Evolutionary conservation across 495 filamentous ascomycete species (phyloP).

Genomic region (Entonaema liquescens): DNA sequence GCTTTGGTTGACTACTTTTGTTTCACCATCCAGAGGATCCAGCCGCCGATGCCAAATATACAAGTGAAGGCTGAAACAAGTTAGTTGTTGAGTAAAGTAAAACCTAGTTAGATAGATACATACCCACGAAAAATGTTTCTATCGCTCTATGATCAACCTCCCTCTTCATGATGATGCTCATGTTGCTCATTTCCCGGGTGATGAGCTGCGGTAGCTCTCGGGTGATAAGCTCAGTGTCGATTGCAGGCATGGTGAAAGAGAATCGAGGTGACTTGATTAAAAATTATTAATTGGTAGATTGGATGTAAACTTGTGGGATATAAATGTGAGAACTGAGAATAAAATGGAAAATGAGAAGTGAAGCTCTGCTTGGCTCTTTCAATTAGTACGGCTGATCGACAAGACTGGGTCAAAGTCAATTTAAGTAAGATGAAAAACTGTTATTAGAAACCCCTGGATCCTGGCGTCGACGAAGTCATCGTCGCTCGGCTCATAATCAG

Average conservation of each 20-base stretch:
- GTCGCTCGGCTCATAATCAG: constrained; percentile 37
- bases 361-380: constrained; percentile 13
- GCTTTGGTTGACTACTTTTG: constrained; percentile 32
- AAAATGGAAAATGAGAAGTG: constrained; percentile 15
- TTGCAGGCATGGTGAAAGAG: constrained; percentile 24
- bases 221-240: constrained; percentile 27
- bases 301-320: not conserved
- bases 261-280: not conserved
- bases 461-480: constrained; percentile 11
- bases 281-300: not conserved
- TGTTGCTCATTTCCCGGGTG: constrained; percentile 28
- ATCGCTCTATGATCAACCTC: constrained; percentile 38
- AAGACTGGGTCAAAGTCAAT: not conserved
- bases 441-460: constrained; percentile 9
- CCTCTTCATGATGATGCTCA: constrained; percentile 35
- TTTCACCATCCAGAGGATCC: constrained; percentile 41
- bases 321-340: too few relatives aligned
- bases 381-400: not conserved
- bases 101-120: not conserved
- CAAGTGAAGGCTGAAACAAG: constrained; percentile 25
- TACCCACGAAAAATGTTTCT: constrained; percentile 37
- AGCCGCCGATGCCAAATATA: constrained; percentile 41
- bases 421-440: constrained; percentile 15
- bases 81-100: constrained; percentile 9
- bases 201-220: constrained; percentile 39